These are phyloP conservation scores for Annulohypoxylon stygium DNA, from an alignment of 495 filamentous ascomycete species.

Conservation along the genomic window DNA sequence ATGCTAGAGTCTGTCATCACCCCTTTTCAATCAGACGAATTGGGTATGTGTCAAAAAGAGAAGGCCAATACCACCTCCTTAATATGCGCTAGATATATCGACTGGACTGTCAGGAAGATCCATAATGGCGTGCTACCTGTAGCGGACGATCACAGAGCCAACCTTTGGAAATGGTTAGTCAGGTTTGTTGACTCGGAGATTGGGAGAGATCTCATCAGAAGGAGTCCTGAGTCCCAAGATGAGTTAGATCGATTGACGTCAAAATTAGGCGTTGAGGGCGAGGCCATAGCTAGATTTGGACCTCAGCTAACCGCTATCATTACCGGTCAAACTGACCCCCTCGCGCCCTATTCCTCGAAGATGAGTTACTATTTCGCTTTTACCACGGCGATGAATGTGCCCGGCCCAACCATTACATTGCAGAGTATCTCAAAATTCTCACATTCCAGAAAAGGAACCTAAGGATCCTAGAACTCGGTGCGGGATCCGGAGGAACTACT, in stretches of 20 bases:
- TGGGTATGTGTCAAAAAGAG: background rate
- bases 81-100: background rate
- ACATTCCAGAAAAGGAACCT: background rate
- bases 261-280: background rate
- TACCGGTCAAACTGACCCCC: background rate
- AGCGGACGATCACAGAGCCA: background rate
- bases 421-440: background rate
- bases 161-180: slow-evolving; percentile 2
- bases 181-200: background rate
- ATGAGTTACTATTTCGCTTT: background rate
- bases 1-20: background rate
- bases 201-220: background rate
- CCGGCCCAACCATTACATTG: background rate
- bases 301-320: background rate
- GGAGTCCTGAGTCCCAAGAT: background rate
- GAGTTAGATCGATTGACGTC: background rate
- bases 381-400: background rate
- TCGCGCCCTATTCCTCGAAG: background rate
- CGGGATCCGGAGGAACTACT: background rate
- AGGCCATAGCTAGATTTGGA: background rate
- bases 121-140: background rate
- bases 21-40: background rate
- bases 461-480: background rate
- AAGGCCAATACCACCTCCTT: background rate
- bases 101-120: slow-evolving; percentile 1